A percentile compares a stretch with the other conserved stretches of the same genome.
Conservation (phyloP, 2,329 filamentous ascomycete genomes). For the Apiospora sp. region DNA sequence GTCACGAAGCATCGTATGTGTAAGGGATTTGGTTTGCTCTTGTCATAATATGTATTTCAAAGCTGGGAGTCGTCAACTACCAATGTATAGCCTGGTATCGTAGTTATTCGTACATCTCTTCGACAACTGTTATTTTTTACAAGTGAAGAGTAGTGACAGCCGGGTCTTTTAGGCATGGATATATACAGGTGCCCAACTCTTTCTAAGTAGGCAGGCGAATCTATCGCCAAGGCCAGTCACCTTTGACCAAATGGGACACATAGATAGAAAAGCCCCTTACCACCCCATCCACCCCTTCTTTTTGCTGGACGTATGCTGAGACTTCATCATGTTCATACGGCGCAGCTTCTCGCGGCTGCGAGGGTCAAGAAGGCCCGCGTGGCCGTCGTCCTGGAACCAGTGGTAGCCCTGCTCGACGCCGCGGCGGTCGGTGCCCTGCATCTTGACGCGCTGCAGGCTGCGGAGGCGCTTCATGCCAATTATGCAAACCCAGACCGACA, state of each 20-base stretch:
- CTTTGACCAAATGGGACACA: background rate
- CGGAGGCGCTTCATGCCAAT: constrained; percentile 86
- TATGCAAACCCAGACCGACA: constrained; percentile 79
- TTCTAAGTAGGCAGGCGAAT: background rate
- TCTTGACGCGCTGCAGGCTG: constrained; percentile 86
- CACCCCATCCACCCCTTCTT: constrained; percentile 17
- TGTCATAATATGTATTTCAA: background rate
- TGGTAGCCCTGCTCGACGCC: constrained; percentile 42
- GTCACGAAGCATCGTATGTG: background rate
- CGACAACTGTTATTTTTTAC: background rate
- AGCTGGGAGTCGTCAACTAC: constrained; percentile 4
- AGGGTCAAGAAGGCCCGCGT: constrained; percentile 60
- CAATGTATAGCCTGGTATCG: background rate
- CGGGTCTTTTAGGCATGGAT: background rate
- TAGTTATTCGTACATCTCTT: constrained; percentile 7
- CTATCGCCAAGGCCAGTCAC: background rate
- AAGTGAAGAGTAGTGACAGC: background rate
- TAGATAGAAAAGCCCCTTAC: background rate
- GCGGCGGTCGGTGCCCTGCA: constrained; percentile 49
- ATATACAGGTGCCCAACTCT: constrained; percentile 6
- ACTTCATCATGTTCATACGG: constrained; percentile 49
- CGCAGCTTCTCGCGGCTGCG: constrained; percentile 63
- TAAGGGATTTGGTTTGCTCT: background rate
- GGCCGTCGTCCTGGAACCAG: constrained; percentile 57
- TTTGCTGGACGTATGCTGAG: background rate